Conservation (phyloP, 106 monocot genomes). For the Triglochin maritima region DNA sequence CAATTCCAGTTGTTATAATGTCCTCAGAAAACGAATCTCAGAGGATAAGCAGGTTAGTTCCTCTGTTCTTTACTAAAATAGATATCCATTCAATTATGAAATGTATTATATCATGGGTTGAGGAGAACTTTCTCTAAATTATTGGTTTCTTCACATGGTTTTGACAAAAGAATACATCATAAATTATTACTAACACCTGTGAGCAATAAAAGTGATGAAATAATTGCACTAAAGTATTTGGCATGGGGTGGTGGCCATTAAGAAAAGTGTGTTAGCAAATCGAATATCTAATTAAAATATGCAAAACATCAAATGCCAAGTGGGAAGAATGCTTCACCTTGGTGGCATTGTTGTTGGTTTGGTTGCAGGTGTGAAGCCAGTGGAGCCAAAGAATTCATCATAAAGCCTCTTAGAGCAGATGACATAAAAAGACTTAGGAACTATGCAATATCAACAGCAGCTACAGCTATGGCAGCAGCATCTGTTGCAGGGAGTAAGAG, state of each 20-base stretch:
- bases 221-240: too few species aligned
- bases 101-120: too few species aligned
- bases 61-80: not conserved
- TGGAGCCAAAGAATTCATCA: slow-evolving; percentile 67
- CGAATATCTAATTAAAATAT: too few species aligned
- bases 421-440: slow-evolving; percentile 31
- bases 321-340: not conserved
- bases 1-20: slow-evolving; percentile 74
- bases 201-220: too few species aligned
- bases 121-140: too few species aligned
- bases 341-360: not conserved
- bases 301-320: not conserved
- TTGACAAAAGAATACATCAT: too few species aligned
- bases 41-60: slow-evolving; percentile 57
- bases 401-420: slow-evolving; percentile 53
- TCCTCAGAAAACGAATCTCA: slow-evolving; percentile 85
- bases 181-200: too few species aligned
- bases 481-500: slow-evolving; percentile 37
- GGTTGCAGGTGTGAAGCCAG: slow-evolving; percentile 32
- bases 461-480: not conserved
- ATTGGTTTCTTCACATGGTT: too few species aligned
- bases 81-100: too few species aligned
- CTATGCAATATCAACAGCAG: slow-evolving; percentile 10
- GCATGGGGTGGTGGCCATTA: too few species aligned
- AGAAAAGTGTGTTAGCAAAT: too few species aligned